Base-by-base conservation (phyloP, 1,284 basidiomycete species). In the Cronartium quercuum region DNA sequence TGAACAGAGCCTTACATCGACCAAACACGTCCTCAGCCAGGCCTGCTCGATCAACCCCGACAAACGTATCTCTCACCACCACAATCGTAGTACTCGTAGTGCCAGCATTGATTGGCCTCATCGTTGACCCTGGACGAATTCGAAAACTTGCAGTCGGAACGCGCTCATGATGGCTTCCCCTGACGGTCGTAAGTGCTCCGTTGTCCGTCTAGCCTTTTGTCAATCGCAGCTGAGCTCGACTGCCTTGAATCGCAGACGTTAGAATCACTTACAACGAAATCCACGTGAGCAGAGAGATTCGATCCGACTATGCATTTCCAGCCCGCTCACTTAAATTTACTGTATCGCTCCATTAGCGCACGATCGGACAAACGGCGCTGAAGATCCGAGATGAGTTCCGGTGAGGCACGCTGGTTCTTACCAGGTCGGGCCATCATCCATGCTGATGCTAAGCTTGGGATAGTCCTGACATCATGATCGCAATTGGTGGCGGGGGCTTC, bases 231-330 rank as follows among this genome's bases (percentile, higher is more conserved):
- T 55, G 51, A 55, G 51, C 12, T 61, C 6, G 6, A 21, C 76
- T 75, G 83, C 81, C 79, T 76, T 84, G 86, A 78, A 84, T 86
- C 60, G 82, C 87, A 78, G 90, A 91, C 79, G 78, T 86, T 80
- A 86, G 84, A 73, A 84, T 88, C 67, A 92, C 91, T 18, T 93
- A 93, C 84, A 91, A 92, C 78, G 88, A 91, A 44, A 87, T 92
- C 76, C 91, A 93, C 69, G 79, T 79, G 29, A 68, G 78, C 69
- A 38, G 37, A 10, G 10, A 51, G 21, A 55, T 44, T 44, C 18
- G 29, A 55, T 1, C 15, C 29, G n/a, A 55, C 12, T 5, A 21
- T 21, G 29, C 12, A 6, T 18, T 13, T 55, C 29, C 18, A 44
- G 12, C 7, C 51, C n/a, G n/a, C n/a, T n/a, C n/a, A n/a, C n/a